These are phyloP conservation scores for Stemphylium lycopersici DNA, from an alignment of 2,329 filamentous ascomycete genomes.

Conservation along the genomic window DNA sequence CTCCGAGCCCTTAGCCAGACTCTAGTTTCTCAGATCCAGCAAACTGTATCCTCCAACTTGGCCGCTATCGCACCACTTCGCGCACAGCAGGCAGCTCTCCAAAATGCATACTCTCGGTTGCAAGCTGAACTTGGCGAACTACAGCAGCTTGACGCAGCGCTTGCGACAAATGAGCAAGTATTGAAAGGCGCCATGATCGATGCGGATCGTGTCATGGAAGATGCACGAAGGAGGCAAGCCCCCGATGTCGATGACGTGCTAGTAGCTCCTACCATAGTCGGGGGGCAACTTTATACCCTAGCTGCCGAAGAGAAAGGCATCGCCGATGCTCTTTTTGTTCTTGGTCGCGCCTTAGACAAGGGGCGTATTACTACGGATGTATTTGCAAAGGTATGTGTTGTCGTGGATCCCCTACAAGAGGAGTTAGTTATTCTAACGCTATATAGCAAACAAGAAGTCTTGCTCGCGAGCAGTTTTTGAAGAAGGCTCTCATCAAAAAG, in stretches of 20 bases:
- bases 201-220: constrained; percentile 78
- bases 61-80: constrained; percentile 75
- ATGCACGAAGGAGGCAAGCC: constrained; percentile 70
- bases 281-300: constrained; percentile 87
- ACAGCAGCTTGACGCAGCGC: constrained; percentile 70
- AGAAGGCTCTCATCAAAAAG: constrained; percentile 80
- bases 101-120: constrained; percentile 70
- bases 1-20: constrained; percentile 75
- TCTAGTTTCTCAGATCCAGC: constrained; percentile 71
- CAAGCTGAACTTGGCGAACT: constrained; percentile 76
- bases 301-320: constrained; percentile 88
- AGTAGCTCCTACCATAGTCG: constrained; percentile 91
- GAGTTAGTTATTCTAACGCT: constrained; percentile 9
- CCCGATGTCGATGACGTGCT: constrained; percentile 88
- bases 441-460: constrained; percentile 67
- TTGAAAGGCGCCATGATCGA: constrained; percentile 77
- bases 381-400: constrained; percentile 69
- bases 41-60: constrained; percentile 73
- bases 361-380: constrained; percentile 73
- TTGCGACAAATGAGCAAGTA: constrained; percentile 78
- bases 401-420: background rate
- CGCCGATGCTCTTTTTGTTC: constrained; percentile 83
- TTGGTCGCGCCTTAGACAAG: constrained; percentile 75
- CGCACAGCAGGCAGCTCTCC: constrained; percentile 80
- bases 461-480: constrained; percentile 80